Evolutionary conservation across 768 basidiomycete species (phyloP), one percentile per base, ranked within the genome.

Genomic region (Trametes cubensis): DNA sequence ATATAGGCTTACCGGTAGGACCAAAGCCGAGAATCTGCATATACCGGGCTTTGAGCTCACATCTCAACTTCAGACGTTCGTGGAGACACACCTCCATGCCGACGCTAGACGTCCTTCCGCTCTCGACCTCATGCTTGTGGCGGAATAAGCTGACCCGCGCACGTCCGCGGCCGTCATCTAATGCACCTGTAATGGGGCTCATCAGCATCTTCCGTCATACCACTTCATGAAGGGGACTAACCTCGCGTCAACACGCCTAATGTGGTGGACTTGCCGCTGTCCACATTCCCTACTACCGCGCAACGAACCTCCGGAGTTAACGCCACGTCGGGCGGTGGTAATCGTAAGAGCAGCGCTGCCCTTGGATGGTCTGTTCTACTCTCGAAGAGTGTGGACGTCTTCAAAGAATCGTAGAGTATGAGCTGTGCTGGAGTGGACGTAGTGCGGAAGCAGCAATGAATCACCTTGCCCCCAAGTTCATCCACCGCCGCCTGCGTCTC

Each of bases 41-140:
- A 7, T 4, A 40, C 4, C 28, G 17, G 23, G 17, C 40, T 17
- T n/a, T 30, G 42, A 30, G 15, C 41, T 39, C 18, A 23, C 18
- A 17, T 20, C 15, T 62, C 34, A 15, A 40, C 44, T 46, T n/a
- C 5, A 54, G 18, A 46, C 25, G 18, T n/a, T 11, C 26, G 34
- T 6, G 14, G 23, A 56, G n/a, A 61, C 80, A 60, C 63, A 94
- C 94, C 83, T 99, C 97, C 89, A 97, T 95, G 21, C 97, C 97
- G 45, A 98, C 93, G 63, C 91, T 94, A 23, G 92, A 94, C 0
- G 97, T 99, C 53, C 97, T 80, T 6, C 96, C 96, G 20, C 90
- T 94, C 77, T 98, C 97, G 55, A 98, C 80, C 75, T 99, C 97
- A 70, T 99, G 97, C 73, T 98, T 97, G 73, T 99, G 97, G 57